Conservation (phyloP, 1,284 basidiomycete species). For the Phellinidium pouzarii region DNA sequence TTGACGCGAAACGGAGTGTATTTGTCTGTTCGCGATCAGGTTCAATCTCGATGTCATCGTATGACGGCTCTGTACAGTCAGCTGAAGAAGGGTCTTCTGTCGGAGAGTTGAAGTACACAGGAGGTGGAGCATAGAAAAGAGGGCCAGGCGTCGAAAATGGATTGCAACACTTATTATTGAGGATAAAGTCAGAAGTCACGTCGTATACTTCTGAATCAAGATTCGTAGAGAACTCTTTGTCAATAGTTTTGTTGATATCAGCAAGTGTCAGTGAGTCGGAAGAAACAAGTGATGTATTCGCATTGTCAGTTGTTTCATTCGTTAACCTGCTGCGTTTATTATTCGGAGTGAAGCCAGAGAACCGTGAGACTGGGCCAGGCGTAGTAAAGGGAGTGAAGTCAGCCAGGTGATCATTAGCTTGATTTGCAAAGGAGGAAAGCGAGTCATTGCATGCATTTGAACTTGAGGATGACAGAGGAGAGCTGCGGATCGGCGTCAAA, state of each 20-base stretch:
- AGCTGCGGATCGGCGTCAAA: neutral
- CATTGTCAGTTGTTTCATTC: neutral
- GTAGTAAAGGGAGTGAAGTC: constrained; percentile 12
- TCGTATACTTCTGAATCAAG: neutral
- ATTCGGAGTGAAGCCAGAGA: neutral
- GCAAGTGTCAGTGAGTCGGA: constrained; percentile 11
- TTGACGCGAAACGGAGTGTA: neutral
- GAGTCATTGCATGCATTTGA: neutral
- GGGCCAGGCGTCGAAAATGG: constrained; percentile 13
- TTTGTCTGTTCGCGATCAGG: constrained; percentile 26
- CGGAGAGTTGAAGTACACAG: constrained; percentile 45
- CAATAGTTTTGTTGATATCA: neutral
- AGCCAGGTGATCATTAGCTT: neutral
- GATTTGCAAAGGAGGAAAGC: neutral
- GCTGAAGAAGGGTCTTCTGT: constrained; percentile 41
- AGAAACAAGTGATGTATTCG: neutral
- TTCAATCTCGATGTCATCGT: constrained; percentile 26
- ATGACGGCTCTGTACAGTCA: constrained; percentile 31
- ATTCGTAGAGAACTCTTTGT: neutral
- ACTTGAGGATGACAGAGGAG: neutral
- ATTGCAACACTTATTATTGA: neutral
- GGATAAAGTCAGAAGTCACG: neutral
- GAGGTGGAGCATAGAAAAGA: constrained; percentile 4
- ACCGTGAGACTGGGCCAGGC: constrained; percentile 13
- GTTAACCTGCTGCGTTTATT: neutral